These are phyloP conservation scores for Ophiostoma himal-ulmi DNA, from an alignment of 2,329 filamentous ascomycete species.

Conservation along the genomic window DNA sequence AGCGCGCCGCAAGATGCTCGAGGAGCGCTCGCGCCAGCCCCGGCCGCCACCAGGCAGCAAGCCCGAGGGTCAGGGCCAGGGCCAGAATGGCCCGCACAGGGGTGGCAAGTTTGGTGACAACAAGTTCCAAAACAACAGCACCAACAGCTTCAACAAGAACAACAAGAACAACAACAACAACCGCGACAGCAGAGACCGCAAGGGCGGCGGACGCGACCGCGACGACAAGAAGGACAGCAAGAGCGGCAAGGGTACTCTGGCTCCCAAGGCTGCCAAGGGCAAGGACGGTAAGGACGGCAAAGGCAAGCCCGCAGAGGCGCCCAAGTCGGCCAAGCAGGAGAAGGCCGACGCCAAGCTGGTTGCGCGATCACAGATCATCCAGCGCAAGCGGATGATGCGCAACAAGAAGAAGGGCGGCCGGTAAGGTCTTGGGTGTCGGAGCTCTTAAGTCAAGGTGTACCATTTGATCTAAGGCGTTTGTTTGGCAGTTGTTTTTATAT, in stretches of 20 bases:
- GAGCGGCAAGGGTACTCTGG: constrained; percentile 3
- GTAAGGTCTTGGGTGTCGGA: not conserved
- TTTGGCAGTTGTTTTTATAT: not conserved
- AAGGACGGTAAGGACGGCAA: not conserved
- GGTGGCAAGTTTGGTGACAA: constrained; percentile 10
- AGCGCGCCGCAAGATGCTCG: constrained; percentile 63
- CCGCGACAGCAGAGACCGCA: constrained; percentile 30
- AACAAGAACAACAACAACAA: constrained; percentile 22
- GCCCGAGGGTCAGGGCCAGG: constrained; percentile 28
- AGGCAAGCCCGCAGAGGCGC: constrained; percentile 4
- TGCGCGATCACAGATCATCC: constrained; percentile 70
- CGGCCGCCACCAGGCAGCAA: constrained; percentile 23
- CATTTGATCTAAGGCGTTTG: not conserved
- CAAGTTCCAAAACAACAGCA: constrained; percentile 4
- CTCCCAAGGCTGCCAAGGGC: not conserved
- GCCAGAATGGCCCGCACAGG: constrained; percentile 15
- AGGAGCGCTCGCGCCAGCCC: constrained; percentile 38
- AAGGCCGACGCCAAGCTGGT: constrained; percentile 35
- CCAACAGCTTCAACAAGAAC: constrained; percentile 22
- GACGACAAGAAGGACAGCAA: constrained; percentile 27
- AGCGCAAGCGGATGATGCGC: constrained; percentile 73
- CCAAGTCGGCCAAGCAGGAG: constrained; percentile 25
- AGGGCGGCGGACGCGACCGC: constrained; percentile 39
- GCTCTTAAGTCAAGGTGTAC: not conserved
- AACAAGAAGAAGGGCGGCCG: constrained; percentile 50